Evolutionary conservation across 768 basidiomycete genomes (phyloP).

Genomic region (Strobilomyces confusus): DNA sequence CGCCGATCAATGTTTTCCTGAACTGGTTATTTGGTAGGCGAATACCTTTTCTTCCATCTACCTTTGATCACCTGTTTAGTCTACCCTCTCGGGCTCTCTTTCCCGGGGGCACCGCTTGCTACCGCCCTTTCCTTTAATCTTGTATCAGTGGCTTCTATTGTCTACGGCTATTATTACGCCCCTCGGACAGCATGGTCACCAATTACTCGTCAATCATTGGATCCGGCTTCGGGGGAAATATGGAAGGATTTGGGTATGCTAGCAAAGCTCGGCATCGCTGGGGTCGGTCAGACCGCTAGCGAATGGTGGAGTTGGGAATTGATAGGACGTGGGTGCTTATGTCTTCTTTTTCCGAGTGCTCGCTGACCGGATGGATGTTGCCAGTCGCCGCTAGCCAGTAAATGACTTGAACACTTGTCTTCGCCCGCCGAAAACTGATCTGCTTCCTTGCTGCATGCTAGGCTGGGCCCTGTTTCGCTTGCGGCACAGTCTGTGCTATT

Average conservation of each 20-base stretch:
- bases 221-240: slow-evolving; percentile 55
- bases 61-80: slow-evolving; percentile 13
- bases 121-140: slow-evolving; percentile 88
- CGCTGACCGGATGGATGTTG: not conserved
- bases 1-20: slow-evolving; percentile 79
- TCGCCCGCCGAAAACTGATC: not conserved
- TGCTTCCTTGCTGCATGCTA: slow-evolving; percentile 27
- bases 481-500: slow-evolving; percentile 88
- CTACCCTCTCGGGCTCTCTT: slow-evolving; percentile 71
- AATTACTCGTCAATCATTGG: slow-evolving; percentile 18
- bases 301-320: slow-evolving; percentile 99
- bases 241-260: slow-evolving; percentile 68
- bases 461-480: slow-evolving; percentile 73
- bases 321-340: slow-evolving; percentile 40
- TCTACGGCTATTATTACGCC: slow-evolving; percentile 60
- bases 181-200: slow-evolving; percentile 77
- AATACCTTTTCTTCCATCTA: slow-evolving; percentile 2
- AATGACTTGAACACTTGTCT: slow-evolving; percentile 4
- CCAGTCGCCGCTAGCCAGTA: slow-evolving; percentile 55
- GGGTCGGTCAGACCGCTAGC: slow-evolving; percentile 74
- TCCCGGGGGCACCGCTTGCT: slow-evolving; percentile 88
- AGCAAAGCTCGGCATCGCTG: slow-evolving; percentile 74
- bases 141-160: slow-evolving; percentile 58
- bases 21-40: slow-evolving; percentile 78
- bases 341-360: not conserved